phyloP scores from a whole-genome alignment of 2,329 filamentous ascomycete genomes.

The Pseudopithomyces maydicus region DNA sequence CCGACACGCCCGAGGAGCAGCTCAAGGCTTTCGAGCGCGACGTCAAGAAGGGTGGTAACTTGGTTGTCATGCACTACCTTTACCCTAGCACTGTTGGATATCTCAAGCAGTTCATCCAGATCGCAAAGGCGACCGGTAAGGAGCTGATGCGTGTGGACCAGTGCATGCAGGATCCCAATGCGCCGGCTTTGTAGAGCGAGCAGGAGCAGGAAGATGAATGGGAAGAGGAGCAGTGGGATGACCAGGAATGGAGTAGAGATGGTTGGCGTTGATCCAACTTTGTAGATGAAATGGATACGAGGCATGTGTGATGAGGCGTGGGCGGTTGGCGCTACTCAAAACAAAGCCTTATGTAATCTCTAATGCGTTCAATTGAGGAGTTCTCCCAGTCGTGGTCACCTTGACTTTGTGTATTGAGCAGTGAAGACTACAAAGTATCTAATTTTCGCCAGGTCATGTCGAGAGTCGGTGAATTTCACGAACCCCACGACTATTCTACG shows the following conservation, averaged over 20 bases:
- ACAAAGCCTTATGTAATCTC: neutral
- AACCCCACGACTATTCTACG: no score
- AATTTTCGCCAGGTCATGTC: neutral
- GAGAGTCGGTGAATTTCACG: neutral
- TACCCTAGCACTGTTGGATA: conserved; percentile 68
- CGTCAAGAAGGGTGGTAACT: conserved; percentile 64
- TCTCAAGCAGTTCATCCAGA: conserved; percentile 66
- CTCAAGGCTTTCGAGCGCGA: conserved; percentile 68
- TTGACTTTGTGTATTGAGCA: neutral
- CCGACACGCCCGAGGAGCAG: conserved; percentile 68
- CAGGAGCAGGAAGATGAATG: neutral
- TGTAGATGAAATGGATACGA: neutral
- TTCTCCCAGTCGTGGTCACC: neutral
- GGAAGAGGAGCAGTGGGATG: neutral
- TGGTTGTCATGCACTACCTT: conserved; percentile 73
- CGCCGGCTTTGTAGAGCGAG: conserved; percentile 43
- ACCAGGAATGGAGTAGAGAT: neutral
- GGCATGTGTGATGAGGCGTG: neutral
- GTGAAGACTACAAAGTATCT: no score
- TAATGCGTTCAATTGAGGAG: neutral
- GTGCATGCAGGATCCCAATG: conserved; percentile 67
- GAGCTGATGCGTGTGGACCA: conserved; percentile 70
- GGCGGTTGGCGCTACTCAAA: neutral
- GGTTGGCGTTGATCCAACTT: neutral
- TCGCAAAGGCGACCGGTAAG: conserved; percentile 68